A percentile compares a stretch with the other conserved stretches of the same genome.
phyloP scores from a whole-genome alignment of 768 basidiomycete genomes.

The Mycena capillaripes region DNA sequence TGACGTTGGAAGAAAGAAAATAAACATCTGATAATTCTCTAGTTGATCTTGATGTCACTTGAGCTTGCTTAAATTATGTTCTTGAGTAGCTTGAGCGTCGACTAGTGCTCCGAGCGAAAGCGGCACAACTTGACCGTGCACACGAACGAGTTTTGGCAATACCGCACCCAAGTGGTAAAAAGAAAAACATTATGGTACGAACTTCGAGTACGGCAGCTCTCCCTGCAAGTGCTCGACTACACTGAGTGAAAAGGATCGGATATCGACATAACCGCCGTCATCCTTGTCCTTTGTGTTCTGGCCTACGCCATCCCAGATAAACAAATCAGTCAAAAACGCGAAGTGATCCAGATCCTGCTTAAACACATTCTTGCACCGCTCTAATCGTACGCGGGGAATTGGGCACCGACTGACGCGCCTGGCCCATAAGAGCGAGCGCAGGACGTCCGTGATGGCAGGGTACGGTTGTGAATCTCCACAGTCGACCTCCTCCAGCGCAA shows the following conservation, averaged over 20 bases:
- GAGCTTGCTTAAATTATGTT: too few relatives aligned
- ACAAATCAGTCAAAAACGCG: neutral
- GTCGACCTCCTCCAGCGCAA: neutral
- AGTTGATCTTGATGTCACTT: too few relatives aligned
- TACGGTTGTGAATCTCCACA: neutral
- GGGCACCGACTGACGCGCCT: neutral
- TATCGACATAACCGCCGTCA: neutral
- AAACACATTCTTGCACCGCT: neutral
- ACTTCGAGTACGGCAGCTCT: too few relatives aligned
- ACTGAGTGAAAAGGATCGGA: neutral
- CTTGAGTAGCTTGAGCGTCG: too few relatives aligned
- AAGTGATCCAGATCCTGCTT: neutral
- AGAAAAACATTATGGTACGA: too few relatives aligned
- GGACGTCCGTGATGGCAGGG: neutral
- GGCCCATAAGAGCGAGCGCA: slow-evolving; percentile 20
- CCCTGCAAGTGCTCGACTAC: neutral
- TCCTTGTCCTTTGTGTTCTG: neutral
- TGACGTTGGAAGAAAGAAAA: too few relatives aligned
- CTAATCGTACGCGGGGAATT: neutral
- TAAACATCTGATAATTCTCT: too few relatives aligned
- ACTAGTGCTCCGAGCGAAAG: too few relatives aligned
- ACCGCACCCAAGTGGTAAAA: too few relatives aligned
- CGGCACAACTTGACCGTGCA: too few relatives aligned
- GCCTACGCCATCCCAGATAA: neutral
- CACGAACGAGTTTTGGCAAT: too few relatives aligned